Evolutionary conservation across 768 basidiomycete species (phyloP).

Genomic region (Collybiopsis luxurians): DNA sequence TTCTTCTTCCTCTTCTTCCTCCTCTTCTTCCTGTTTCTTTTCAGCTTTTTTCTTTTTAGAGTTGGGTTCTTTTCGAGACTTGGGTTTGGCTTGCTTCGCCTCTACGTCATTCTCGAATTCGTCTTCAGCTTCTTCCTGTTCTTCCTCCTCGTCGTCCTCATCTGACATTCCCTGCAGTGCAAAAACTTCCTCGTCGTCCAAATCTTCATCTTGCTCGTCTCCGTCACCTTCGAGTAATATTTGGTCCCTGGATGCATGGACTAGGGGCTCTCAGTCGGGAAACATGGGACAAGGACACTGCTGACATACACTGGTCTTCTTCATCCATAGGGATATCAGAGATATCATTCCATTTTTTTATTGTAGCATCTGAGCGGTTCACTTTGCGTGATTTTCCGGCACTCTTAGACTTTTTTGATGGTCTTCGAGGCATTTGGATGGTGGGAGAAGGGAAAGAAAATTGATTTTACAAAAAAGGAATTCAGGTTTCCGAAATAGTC

Average conservation of each 20-base stretch:
- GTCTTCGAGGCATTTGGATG: slow-evolving; percentile 45
- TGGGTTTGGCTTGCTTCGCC: slow-evolving; percentile 17
- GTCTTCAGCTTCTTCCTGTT: slow-evolving; percentile 32
- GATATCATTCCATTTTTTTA: slow-evolving; percentile 65
- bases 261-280: slow-evolving; percentile 32
- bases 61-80: slow-evolving; percentile 20
- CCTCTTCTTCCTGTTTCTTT: slow-evolving; percentile 20
- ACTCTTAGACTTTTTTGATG: slow-evolving; percentile 27
- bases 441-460: neutral
- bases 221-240: slow-evolving; percentile 71
- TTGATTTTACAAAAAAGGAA: neutral
- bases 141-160: slow-evolving; percentile 44
- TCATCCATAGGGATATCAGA: slow-evolving; percentile 74
- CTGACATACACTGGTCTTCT: slow-evolving; percentile 75
- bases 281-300: neutral
- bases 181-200: slow-evolving; percentile 83
- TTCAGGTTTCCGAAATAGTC: neutral
- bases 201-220: slow-evolving; percentile 46
- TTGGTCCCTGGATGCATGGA: slow-evolving; percentile 71
- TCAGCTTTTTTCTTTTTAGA: slow-evolving; percentile 18
- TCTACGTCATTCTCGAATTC: slow-evolving; percentile 26
- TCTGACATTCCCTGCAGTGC: slow-evolving; percentile 59
- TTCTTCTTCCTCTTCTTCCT: slow-evolving; percentile 34
- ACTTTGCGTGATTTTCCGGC: slow-evolving; percentile 43
- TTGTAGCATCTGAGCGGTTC: slow-evolving; percentile 46